Base-by-base conservation (phyloP, 495 filamentous ascomycete genomes). In the Neurospora tetraspora region DNA sequence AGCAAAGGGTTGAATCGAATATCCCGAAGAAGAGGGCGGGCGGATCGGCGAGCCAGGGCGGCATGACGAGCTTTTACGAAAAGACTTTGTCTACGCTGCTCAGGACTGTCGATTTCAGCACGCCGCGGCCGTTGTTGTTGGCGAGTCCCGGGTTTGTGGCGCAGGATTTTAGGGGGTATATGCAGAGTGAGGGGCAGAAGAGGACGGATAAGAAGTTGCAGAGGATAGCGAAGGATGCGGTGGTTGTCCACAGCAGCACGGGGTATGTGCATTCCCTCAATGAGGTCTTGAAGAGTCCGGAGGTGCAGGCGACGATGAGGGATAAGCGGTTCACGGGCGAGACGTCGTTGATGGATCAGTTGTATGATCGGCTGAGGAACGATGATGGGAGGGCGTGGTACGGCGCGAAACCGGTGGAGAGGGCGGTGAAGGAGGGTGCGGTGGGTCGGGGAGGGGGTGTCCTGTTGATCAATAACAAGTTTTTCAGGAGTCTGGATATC, bases 361-460 rank as follows among this genome's bases (percentile, higher is more conserved):
- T 99, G 81, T 88, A 91, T 77, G 86, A 90, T 9, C 85, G 92
- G 70, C 79, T 99, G 34, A 89, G 93, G 36, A 92, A 91, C 74
- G 94, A 99, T 72, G 95, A 97, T 72, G 92, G 92, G 23, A 86
- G 91, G 68, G 96, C 96, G 18, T 97, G 95, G 86, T 99, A 99
- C 80, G 96, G 96, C 5, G 90, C 91, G 3, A 87, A 83, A 11
- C 93, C 97, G 78, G 94, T 98, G 10, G 91, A 93, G 78, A 89
- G 88, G 73, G 96, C 96, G 1, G 91, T 97, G 5, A 89, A 89
- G 42, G 92, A 96, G 79, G 94, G 95, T 27, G 96, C 94, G 3
- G 93, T 98, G 0, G 94, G 94, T 0, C 85, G 89, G 39, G 94
- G 94, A 18, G 93, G 93, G 3, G 94, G 94, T 4, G 87, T 93